Evolutionary conservation across 352 stramenopile species (phyloP).

Genomic region (Aphanomyces stellatus): DNA sequence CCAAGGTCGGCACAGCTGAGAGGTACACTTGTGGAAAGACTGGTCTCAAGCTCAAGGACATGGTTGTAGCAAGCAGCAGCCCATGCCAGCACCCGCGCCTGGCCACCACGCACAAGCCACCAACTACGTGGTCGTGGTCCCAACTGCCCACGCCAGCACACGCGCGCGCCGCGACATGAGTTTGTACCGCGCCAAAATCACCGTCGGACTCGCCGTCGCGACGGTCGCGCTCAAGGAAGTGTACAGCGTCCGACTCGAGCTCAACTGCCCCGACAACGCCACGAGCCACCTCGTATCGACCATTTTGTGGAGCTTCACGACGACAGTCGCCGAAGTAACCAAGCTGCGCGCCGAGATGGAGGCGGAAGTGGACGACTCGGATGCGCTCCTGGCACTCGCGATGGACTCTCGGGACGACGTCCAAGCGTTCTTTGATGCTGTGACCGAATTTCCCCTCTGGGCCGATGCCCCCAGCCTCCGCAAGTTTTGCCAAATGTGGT

Average conservation of each 20-base stretch:
- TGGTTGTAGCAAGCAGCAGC: background rate
- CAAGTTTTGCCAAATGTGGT: slow-evolving; percentile 8
- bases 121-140: background rate
- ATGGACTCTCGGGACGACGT: background rate
- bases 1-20: too few relatives aligned
- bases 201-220: background rate
- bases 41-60: background rate
- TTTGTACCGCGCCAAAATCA: background rate
- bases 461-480: background rate
- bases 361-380: background rate
- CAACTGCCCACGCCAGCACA: background rate
- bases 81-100: background rate
- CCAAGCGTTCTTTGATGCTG: background rate
- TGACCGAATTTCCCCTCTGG: background rate
- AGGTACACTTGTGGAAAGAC: too few relatives aligned
- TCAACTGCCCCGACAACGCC: background rate
- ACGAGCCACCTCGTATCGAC: background rate
- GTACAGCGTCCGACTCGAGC: background rate
- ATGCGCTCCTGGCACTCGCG: background rate
- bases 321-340: background rate
- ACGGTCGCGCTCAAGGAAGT: background rate
- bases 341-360: background rate
- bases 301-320: background rate
- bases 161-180: background rate
- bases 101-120: background rate